Base-by-base conservation (phyloP, 257 asterid species). In the Thymus quinquecostatus region DNA sequence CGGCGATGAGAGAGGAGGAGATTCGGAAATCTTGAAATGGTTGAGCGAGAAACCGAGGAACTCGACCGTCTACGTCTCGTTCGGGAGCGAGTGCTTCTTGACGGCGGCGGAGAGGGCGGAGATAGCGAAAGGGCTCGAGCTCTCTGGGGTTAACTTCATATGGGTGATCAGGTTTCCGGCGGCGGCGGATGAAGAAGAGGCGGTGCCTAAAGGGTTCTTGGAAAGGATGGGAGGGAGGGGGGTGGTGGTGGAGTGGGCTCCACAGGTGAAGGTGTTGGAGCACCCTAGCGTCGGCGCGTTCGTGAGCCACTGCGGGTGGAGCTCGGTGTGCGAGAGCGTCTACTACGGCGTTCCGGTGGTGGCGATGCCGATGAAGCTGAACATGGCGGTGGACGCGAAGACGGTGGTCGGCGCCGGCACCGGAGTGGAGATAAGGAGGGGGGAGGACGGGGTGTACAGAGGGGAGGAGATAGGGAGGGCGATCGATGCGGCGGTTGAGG, bases 41-140 rank as follows among this genome's bases (percentile, higher is more conserved):
- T 49, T 83, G 55, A 68, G 75, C 51, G 67, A 62, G 48, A 79
- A 74, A 69, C 57, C 12, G 2, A 50, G n/a, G 36, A 13, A 32
- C 14, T 84, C 86, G 9, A 68, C 78, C 8, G 75, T 84, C n/a
- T 84, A 59, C 63, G 67, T 81, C 21, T 79, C 86, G 1, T 84
- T 84, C 49, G 88, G 86, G 5, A 78, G 86, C 36, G 88, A 84
- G 69, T 74, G 71, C 70, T 84, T 73, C 77, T 55, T 81, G 74
- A 55, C 80, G 21, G 70, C 49, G 34, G 71, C 73, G 10, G 80
- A 83, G 48, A 80, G 81, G 0, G 67, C 54, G 12, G 88, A 81
- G 65, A 64, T 81, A 47, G 83, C 83, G 4, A 74, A 64, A 9
- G 83, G 80, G 54, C 66, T 84, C 21, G 81, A 79, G 68, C 73